Conservation (phyloP, 1,284 basidiomycete genomes). For the Malassezia equina region DNA sequence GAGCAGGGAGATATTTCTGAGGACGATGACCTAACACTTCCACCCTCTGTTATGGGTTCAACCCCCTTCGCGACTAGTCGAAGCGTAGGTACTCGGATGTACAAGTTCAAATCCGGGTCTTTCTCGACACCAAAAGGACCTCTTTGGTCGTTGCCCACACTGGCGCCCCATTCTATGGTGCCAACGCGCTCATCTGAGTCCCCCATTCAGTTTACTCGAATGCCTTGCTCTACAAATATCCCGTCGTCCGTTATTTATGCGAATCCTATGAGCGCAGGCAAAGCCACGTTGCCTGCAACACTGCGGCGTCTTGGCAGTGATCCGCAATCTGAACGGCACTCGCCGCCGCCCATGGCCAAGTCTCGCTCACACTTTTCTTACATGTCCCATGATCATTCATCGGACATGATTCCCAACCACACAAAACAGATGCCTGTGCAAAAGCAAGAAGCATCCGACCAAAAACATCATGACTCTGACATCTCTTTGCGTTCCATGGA, state of each 20-base stretch:
- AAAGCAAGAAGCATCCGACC: background rate
- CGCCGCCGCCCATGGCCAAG: background rate
- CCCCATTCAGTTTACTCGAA: constrained; percentile 9
- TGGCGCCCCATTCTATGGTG: background rate
- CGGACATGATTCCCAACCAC: background rate
- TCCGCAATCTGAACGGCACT: background rate
- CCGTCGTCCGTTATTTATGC: constrained; percentile 5
- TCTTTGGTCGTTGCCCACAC: background rate
- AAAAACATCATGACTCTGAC: background rate
- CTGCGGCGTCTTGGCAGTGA: background rate
- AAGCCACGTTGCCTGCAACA: background rate
- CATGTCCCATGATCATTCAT: background rate
- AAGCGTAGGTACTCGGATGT: background rate
- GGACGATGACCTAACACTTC: constrained; percentile 11
- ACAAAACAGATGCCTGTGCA: background rate
- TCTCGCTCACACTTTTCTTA: background rate
- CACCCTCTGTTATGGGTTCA: constrained; percentile 1
- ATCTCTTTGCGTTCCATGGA: background rate
- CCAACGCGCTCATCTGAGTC: background rate
- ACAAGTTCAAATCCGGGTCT: background rate
- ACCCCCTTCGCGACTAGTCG: background rate
- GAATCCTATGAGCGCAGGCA: background rate
- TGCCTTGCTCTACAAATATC: constrained; percentile 15
- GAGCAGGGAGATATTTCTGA: background rate
- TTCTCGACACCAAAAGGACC: background rate